Percentiles rank a stretch among this genome's conserved stretches.
Evolutionary conservation across 257 asterid genomes (phyloP).

Genomic region (Marsdenia floribunda): DNA sequence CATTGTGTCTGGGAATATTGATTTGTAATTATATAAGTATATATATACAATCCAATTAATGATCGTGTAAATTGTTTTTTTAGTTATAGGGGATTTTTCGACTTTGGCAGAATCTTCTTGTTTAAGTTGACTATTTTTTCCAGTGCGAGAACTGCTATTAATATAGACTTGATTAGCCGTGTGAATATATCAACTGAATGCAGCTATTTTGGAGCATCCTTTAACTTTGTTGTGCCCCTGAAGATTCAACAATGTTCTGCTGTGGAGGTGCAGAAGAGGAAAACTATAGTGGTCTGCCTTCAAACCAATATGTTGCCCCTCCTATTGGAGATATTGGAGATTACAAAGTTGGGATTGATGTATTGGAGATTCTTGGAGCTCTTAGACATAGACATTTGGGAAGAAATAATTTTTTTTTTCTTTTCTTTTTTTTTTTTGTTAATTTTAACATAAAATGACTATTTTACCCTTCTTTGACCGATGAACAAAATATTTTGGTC

Average conservation of each 20-base stretch:
- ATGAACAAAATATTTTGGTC: too few relatives aligned
- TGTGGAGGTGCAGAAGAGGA: constrained; percentile 92
- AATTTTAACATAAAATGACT: too few relatives aligned
- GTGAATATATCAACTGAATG: constrained; percentile 10
- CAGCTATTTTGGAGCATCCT: constrained; percentile 4
- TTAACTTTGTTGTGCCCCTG: constrained; percentile 21
- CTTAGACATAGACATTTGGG: too few relatives aligned
- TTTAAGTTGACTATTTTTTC: neutral
- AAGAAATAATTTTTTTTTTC: too few relatives aligned
- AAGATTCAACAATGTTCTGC: constrained; percentile 48
- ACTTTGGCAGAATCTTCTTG: neutral
- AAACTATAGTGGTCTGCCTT: constrained; percentile 45
- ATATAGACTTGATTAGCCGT: constrained; percentile 5
- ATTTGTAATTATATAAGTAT: too few relatives aligned
- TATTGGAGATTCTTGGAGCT: too few relatives aligned
- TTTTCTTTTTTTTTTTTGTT: too few relatives aligned
- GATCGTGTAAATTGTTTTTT: neutral
- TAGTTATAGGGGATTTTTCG: neutral
- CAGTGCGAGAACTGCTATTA: constrained; percentile 11
- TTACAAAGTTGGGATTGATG: too few relatives aligned
- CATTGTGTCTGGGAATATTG: neutral
- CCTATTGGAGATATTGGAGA: too few relatives aligned
- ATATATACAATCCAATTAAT: too few relatives aligned
- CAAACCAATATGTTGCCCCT: constrained; percentile 61
- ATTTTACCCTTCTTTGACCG: too few relatives aligned